Conservation (phyloP, 305 asterid species). For the Fraxinus latifolia region DNA sequence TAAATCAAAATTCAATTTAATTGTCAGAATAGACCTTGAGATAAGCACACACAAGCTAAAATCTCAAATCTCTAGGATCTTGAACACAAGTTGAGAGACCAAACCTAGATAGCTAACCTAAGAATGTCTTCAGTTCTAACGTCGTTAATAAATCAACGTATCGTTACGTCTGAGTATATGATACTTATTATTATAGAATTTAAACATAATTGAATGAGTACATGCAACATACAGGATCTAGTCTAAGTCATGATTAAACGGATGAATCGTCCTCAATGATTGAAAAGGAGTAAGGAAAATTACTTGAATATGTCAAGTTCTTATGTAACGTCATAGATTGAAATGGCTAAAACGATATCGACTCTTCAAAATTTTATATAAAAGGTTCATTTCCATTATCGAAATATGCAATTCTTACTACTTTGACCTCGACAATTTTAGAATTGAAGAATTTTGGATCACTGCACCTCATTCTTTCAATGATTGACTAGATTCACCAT, state of each 20-base stretch:
- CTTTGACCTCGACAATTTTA: neutral
- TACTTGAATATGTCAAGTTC: neutral
- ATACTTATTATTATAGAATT: too few species aligned
- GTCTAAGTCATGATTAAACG: neutral
- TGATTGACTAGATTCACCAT: neutral
- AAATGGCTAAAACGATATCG: too few species aligned
- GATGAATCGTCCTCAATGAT: neutral
- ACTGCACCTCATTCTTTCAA: neutral
- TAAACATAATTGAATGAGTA: too few species aligned
- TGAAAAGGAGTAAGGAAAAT: neutral
- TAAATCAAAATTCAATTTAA: neutral
- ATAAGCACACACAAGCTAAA: neutral
- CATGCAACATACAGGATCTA: too few species aligned
- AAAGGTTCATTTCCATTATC: neutral
- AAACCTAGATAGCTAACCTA: neutral
- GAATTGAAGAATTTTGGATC: neutral
- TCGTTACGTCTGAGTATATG: neutral
- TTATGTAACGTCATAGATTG: neutral
- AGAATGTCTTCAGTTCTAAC: neutral
- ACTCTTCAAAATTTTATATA: too few species aligned
- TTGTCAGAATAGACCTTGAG: neutral
- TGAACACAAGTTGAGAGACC: neutral
- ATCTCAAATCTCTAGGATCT: neutral
- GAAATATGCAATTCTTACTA: neutral
- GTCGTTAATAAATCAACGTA: too few species aligned